Evolutionary conservation across 192 early-diverging fungal species (phyloP), one percentile per base, ranked within the genome.

Genomic region (Phlyctochytrium planicorne): DNA sequence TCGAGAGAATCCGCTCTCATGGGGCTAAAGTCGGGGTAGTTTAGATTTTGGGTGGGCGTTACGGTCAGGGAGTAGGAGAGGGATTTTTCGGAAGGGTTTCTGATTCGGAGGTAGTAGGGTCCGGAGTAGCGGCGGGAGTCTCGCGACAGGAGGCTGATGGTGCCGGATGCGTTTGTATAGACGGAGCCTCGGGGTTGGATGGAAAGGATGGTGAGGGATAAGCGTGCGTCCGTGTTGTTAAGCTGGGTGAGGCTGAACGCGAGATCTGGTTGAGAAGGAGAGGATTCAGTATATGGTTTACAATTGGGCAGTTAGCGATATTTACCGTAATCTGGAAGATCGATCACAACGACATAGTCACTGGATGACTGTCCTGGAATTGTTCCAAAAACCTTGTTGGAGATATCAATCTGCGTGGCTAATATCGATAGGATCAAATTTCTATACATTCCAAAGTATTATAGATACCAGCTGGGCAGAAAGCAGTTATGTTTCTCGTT

Each of bases 51-150:
- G 10, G 20, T 20, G 20, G 40, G 40, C 10, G 6, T 47, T 14
- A 47, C 20, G 40, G 40, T 14, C 40, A 47, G 40, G 6, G 40
- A 47, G 40, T 14, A 47, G 6, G 40, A 47, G 20, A 47, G 6
- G 6, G 10, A 20, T 47, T 47, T 20, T 6, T 6, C 20, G 20
- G 40, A 47, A 12, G 53, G 65, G 40, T 60, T 60, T 24, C 34
- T 23, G 14, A 68, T 30, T 23, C 59, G 55, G 2, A 68, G 3
- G 24, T 32, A 35, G 30, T 68, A 68, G 2, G 66, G 66, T 0
- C 66, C 66, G 34, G 59, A 60, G 59, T 68, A 68, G 35, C 66
- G 29, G 55, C 27, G 30, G 14, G 20, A 17, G 34, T 68, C 57
- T 1, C 30, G 34, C 4, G 59, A 60, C 20, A 33, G 1, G 59